phyloP scores from a whole-genome alignment of 306 rosid genomes.

The Lupinus albus region DNA sequence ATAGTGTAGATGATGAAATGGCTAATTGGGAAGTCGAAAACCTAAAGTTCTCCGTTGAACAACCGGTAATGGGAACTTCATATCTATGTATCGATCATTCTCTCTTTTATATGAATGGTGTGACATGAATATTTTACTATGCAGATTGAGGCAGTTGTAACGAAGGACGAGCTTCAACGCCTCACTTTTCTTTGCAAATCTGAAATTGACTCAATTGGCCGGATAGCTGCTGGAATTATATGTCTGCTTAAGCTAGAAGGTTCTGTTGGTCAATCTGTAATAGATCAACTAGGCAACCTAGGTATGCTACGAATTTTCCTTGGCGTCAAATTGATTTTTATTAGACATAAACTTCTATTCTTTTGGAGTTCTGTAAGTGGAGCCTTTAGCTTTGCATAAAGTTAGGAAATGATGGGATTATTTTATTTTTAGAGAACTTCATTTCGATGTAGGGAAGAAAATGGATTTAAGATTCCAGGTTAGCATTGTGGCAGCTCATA shows the following conservation, averaged over 20 bases:
- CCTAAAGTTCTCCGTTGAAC: constrained; percentile 76
- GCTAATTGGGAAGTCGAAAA: constrained; percentile 78
- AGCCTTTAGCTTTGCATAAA: constrained; percentile 29
- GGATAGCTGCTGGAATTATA: constrained; percentile 84
- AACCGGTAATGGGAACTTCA: constrained; percentile 65
- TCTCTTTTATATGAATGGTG: constrained; percentile 23
- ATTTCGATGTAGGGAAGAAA: neutral
- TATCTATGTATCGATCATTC: constrained; percentile 16
- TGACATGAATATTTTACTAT: constrained; percentile 39
- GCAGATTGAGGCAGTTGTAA: constrained; percentile 86
- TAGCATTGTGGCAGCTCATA: constrained; percentile 17
- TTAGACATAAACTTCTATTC: constrained; percentile 18
- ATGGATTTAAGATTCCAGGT: constrained; percentile 26
- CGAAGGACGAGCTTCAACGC: constrained; percentile 92
- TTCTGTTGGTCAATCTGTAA: constrained; percentile 82
- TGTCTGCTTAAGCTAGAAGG: constrained; percentile 83
- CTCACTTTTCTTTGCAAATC: constrained; percentile 87
- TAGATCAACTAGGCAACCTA: constrained; percentile 79
- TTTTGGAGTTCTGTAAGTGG: constrained; percentile 11
- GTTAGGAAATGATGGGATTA: constrained; percentile 22
- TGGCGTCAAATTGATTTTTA: constrained; percentile 4
- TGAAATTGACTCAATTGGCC: constrained; percentile 90
- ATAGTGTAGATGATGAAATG: constrained; percentile 58
- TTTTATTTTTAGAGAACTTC: constrained; percentile 33
- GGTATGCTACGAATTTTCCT: constrained; percentile 54